Base-by-base conservation (phyloP, 306 rosid species). In the Inga oerstediana region DNA sequence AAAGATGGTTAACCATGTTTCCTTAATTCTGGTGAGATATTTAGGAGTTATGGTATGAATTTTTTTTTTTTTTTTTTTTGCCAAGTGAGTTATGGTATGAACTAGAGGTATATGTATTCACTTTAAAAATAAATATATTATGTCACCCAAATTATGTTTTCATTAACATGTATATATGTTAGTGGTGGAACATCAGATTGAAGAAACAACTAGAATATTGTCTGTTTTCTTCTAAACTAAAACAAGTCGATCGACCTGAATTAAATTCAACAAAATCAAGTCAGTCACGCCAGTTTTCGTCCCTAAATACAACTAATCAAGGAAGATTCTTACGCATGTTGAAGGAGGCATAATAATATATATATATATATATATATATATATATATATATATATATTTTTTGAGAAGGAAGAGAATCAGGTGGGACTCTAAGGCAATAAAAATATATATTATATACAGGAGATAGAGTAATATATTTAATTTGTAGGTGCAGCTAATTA, bases 401-500 rank as follows among this genome's bases (percentile, higher is more conserved):
- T 27, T 19, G 3, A 56, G 32, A 10, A 61, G 35, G 35, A 27
- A 61, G 16, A 22, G 14, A 11, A 61, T 58, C 64, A 58, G 64
- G 30, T 20, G 10, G 65, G 14, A n/a, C 65, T 59, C 65, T 8
- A 2, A n/a, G 65, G 30, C 14, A 56, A 56, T n/a, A 3, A 14
- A 16, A 16, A 52, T 22, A 22, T 59, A 10, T 3, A 22, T 20
- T 22, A n/a, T 59, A 3, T 59, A 8, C 2, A 22, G 15, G 14
- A 22, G 27, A 59, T n/a, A 59, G 66, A 9, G 13, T 22, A 7
- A 20, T 62, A 11, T 27, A 62, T 24, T 27, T 27, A 27, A 27
- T 27, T n/a, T 48, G 24, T 61, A 78, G 86, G 80, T 84, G 67
- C 71, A 79, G 62, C 88, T 79, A 62, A 84, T 56, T 66, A 80